Evolutionary conservation across 2,329 filamentous ascomycete species (phyloP), one percentile per base, ranked within the genome.

Genomic region (Apiospora malaysiana): DNA sequence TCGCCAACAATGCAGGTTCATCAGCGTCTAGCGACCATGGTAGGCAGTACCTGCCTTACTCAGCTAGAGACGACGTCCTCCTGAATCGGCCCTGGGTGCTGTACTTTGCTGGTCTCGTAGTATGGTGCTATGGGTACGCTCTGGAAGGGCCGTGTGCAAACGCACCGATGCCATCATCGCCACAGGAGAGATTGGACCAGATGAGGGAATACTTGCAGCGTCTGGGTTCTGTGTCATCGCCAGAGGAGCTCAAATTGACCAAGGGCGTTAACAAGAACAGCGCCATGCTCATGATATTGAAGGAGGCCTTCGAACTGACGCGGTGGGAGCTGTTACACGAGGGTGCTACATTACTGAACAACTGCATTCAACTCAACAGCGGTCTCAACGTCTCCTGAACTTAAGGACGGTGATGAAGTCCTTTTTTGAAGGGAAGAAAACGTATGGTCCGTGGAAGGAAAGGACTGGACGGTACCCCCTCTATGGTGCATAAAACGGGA

Each of bases 51-150:
- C 79, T 84, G 70, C 81, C 87, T 8, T 99, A 98, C 80, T 92
- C 91, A 23, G 94, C 95, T 0, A 89, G 94, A 25, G 93, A 97
- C 76, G 96, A 99, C 77, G 93, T 94, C 69, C 86, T 98, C 1
- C 87, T 98, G 72, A 97, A 98, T 78, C 88, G 96, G 21, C 94
- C 95, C 0, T 99, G 96, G 95, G 94, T 98, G 14, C 85, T 98
- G 68, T 99, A 98, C 82, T 97, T 97, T 78, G 94, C 96, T 0
- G 91, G 92, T 0, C 86, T 99, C 18, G 94, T 98, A 27, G 93
- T 98, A 0, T 99, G 96, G 96, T 94, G 91, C 72, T 99, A 98
- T 77, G 95, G 95, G 2, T 98, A 91, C 79, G 94, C 95, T 0
- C 85, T 97, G 25, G 96, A 98, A 75, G 96, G 96, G 0, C 89